phyloP scores from a whole-genome alignment of 257 asterid species.

The Catharanthus roseus region DNA sequence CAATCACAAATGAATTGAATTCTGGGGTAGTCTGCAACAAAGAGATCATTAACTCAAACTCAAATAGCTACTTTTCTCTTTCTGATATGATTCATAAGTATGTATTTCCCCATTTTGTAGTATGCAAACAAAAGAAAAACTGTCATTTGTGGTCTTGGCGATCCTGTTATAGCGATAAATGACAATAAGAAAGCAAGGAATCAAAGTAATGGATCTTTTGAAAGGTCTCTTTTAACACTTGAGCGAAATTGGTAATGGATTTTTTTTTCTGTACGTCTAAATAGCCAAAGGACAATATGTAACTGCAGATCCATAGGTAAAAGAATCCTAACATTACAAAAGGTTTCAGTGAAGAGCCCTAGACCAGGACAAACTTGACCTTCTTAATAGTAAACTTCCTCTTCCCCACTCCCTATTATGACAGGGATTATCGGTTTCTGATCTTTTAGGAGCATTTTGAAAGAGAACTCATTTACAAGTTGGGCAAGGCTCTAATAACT shows the following conservation, averaged over 20 bases:
- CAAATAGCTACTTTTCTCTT: not conserved
- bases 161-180: not conserved
- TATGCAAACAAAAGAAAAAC: not conserved
- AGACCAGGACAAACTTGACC: not conserved
- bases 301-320: not conserved
- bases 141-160: not conserved
- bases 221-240: not conserved
- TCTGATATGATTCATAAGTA: slow-evolving; percentile 8
- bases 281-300: not conserved
- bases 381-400: not conserved
- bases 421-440: not conserved
- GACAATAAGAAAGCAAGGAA: not conserved
- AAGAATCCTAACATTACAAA: not conserved
- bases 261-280: not conserved
- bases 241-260: not conserved
- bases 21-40: slow-evolving; percentile 51
- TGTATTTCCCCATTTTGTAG: slow-evolving; percentile 5
- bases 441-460: not conserved
- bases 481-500: not conserved
- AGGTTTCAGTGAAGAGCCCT: not conserved
- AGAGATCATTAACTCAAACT: slow-evolving; percentile 9
- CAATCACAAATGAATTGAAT: slow-evolving; percentile 60
- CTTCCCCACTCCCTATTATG: not conserved
- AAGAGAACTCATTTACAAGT: not conserved
- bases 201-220: not conserved